Evolutionary conservation across 2,329 filamentous ascomycete genomes (phyloP), one percentile per base, ranked within the genome.

Genomic region (Arthroderma sp.): DNA sequence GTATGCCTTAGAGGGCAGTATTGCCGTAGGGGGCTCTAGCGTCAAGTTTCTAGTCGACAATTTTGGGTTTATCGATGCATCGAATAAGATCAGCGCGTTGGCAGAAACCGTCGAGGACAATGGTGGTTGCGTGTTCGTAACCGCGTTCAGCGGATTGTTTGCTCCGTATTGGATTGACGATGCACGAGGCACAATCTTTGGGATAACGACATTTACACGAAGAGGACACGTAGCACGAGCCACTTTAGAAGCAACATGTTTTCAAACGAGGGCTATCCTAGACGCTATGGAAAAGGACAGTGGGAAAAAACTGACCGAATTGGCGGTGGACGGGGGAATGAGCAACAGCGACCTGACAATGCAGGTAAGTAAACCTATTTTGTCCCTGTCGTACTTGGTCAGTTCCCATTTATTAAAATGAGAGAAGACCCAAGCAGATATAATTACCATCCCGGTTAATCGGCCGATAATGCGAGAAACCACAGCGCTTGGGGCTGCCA

Each of bases 121-220:
- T 50, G 87, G 87, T 44, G 87, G 87, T 4, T 81, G 87, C 44
- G 78, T 88, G 22, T 80, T 94, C 56, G 87, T 94, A 48, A 94
- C 87, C 1, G 87, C 87, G 1, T 94, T 94, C 61, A 87, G 82
- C 61, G 87, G 87, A 43, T 73, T 94, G 2, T 94, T 94, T 60
- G 87, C 87, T 1, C 87, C 87, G 0, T 94, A 94, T 64, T 94
- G 87, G 87, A 89, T 94, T 49, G 86, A 94, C 58, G 85, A 94
- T 64, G 86, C 86, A 11, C 82, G 87, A 60, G 87, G 87, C 45
- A 94, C 87, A 3, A 78, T 91, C 44, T 78, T 89, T 55, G 85
- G 85, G 38, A 81, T 93, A 52, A 91, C 85, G 0, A 82, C 88
- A 55, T 83, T 87, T 66, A 94, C 87, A 0, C 75, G 86, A 57